Evolutionary conservation across 306 rosid species (phyloP), one percentile per base, ranked within the genome.

Genomic region (Casuarina cunninghamiana): DNA sequence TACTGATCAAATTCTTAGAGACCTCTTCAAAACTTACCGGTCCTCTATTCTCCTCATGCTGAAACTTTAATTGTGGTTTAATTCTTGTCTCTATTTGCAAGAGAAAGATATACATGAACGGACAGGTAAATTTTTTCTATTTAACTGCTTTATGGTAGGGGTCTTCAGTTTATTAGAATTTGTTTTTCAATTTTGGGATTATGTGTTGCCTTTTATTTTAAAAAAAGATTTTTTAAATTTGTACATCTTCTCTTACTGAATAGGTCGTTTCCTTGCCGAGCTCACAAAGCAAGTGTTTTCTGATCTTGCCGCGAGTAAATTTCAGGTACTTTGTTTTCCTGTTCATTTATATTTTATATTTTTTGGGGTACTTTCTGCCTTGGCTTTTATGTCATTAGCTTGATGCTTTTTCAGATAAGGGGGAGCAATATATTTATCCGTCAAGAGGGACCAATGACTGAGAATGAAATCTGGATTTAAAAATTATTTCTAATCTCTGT

Each of bases 181-280:
- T 26, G 32, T 26, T 26, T 26, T 51, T 51, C 5, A 3, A 51
- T 51, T 51, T 51, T 51, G 57, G 13, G 57, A 51, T 51, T 17
- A 3, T 51, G 16, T 50, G 10, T 50, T 43, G 32, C 72, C 50
- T 49, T 51, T 63, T 75, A 41, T 66, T 66, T 53, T 75, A 62
- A 50, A 46, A 46, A 11, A 46, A 6, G 50, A 9, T 9, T 19
- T 50, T 13, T 57, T 45, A 16, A 44, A 6, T 69, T 16, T 15
- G 38, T 6, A 21, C 41, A 26, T 81, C 50, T 43, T 75, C 63
- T 77, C 73, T 69, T 62, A 46, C 75, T 73, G 51, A 75, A 44
- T 70, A 95, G 98, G 98, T 10, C 97, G 97, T 81, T 95, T 95
- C 84, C 96, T 95, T 75, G 98, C 88, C 39, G 98, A 95, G 92